These are phyloP conservation scores for Nematodospora anomalae DNA, from an alignment of 1,139 yeast species.

Conservation along the genomic window DNA sequence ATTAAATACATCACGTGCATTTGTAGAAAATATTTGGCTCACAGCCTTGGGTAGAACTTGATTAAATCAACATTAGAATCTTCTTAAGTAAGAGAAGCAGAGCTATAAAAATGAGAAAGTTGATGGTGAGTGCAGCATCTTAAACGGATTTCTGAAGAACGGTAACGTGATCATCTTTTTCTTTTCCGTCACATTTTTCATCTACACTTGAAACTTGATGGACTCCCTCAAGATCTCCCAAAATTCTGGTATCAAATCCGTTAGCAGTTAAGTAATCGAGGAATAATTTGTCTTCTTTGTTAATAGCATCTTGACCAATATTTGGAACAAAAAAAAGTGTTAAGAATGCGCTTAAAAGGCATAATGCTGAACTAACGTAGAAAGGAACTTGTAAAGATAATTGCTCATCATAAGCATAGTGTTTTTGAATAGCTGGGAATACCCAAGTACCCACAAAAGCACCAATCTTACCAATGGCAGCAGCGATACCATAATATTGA, in stretches of 20 bases:
- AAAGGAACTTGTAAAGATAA: conserved; percentile 65
- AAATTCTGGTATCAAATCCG: conserved; percentile 56
- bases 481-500: conserved; percentile 85
- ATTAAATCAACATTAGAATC: too few species aligned
- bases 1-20: too few species aligned
- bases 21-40: too few species aligned
- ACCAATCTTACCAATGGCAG: conserved; percentile 87
- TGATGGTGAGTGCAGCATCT: too few species aligned
- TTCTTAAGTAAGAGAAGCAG: too few species aligned
- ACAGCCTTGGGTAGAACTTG: too few species aligned
- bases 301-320: conserved; percentile 78
- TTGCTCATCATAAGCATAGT: conserved; percentile 26
- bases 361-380: conserved; percentile 75
- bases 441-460: conserved; percentile 89
- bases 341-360: conserved; percentile 66
- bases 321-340: conserved; percentile 74
- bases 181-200: not conserved
- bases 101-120: too few species aligned
- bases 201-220: conserved; percentile 1
- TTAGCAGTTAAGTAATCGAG: conserved; percentile 56
- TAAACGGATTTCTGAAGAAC: conserved; percentile 3
- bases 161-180: conserved; percentile 1
- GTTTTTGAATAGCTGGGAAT: conserved; percentile 68
- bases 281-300: conserved; percentile 72
- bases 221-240: conserved; percentile 32